Evolutionary conservation across 441 rosid species (phyloP), one percentile per base, ranked within the genome.

Genomic region (Erysimum cheiri): DNA sequence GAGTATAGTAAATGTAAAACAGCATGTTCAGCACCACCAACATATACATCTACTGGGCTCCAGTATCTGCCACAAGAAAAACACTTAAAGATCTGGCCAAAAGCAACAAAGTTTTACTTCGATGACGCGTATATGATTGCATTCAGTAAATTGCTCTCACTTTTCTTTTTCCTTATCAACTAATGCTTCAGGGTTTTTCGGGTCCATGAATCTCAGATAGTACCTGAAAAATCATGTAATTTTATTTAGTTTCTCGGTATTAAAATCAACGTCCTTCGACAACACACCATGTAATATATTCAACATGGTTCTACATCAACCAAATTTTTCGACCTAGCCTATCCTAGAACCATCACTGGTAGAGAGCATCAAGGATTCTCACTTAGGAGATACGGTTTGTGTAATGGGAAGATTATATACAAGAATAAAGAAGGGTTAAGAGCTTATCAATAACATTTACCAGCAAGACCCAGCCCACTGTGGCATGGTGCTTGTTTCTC

Each of bases 381-480:
- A 41, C 3, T 15, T 7, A 2, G 33, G n/a, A 3, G 33, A 55
- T 43, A 8, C 54, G 12, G 17, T 53, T 40, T 40, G 0, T 11
- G 53, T 19, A 29, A 52, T 17, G 0, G 1, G 29, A 29, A 52
- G 40, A 15, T 10, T 29, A 70, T 31, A 52, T 41, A 71, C 63
- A 53, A 62, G 57, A 67, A 26, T 53, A 50, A 54, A 24, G 2
- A 44, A 39, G n/a, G 26, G 55, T 37, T 19, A 13, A 48, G 35
- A 60, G 41, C 39, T 57, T 37, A 39, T 49, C 19, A 44, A 5
- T 31, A 71, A 44, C n/a, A 28, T 22, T 68, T 85, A 92, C 99
- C 99, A 95, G 89, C 97, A 95, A 83, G 99, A 95, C 60, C 99
- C 98, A 66, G 99, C 97, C 98, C 99, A 95, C 56, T 95, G 99